Conservation (phyloP, 306 rosid species). For the Lablab purpureus region DNA sequence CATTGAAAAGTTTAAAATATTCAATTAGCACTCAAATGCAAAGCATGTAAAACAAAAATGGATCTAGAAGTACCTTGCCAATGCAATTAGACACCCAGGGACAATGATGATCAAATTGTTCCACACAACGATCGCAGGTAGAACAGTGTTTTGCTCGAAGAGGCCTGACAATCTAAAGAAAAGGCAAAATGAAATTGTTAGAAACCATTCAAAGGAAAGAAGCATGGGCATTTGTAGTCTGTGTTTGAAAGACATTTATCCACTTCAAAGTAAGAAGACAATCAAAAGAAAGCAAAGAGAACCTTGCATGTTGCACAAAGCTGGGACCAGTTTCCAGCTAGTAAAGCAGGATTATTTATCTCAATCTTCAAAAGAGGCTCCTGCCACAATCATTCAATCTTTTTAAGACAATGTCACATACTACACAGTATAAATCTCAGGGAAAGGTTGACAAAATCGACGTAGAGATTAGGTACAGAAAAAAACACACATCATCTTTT, state of each 20-base stretch:
- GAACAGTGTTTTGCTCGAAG: constrained; percentile 99
- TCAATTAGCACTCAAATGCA: constrained; percentile 13
- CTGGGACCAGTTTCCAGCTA: constrained; percentile 80
- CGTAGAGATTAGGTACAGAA: constrained; percentile 8
- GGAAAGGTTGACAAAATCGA: not conserved
- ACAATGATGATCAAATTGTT: constrained; percentile 99
- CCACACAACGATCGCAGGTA: constrained; percentile 93
- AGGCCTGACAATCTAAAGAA: constrained; percentile 93
- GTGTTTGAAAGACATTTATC: constrained; percentile 65
- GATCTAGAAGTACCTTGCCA: constrained; percentile 78
- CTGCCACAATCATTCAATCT: constrained; percentile 57
- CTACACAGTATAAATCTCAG: constrained; percentile 21
- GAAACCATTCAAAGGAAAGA: constrained; percentile 20
- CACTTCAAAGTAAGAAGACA: constrained; percentile 68
- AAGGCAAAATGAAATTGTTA: constrained; percentile 31
- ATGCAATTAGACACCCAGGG: constrained; percentile 99
- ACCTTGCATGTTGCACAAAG: constrained; percentile 79
- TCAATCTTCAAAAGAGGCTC: constrained; percentile 94
- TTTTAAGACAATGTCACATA: constrained; percentile 32
- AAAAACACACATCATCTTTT: constrained; percentile 87
- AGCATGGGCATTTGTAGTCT: constrained; percentile 2
- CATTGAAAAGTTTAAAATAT: constrained; percentile 31
- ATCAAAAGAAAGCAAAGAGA: constrained; percentile 56
- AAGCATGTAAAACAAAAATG: constrained; percentile 26
- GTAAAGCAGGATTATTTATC: constrained; percentile 87